Conservation (phyloP, 2,329 filamentous ascomycete species). For the Stemphylium beticola region DNA sequence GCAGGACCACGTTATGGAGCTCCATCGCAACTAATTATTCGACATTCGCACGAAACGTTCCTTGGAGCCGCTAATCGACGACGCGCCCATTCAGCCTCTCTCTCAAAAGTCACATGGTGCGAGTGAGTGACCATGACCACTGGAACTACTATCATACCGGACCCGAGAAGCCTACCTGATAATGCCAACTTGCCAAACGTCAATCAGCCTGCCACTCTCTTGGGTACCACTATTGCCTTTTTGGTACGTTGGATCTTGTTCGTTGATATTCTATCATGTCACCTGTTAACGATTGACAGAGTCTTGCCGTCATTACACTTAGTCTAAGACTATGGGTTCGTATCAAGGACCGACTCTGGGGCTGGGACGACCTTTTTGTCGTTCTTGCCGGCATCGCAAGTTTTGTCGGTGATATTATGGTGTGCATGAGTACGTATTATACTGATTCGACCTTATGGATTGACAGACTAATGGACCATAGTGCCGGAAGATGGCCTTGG, state of each 20-base stretch:
- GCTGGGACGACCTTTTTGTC: slow-evolving; percentile 48
- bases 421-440: slow-evolving; percentile 39
- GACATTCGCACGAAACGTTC: background rate
- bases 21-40: slow-evolving; percentile 2
- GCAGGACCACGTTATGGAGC: slow-evolving; percentile 10
- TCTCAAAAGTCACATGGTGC: background rate
- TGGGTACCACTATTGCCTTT: slow-evolving; percentile 36
- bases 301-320: slow-evolving; percentile 33
- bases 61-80: background rate
- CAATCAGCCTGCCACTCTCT: slow-evolving; percentile 39
- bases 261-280: background rate
- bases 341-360: slow-evolving; percentile 34
- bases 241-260: slow-evolving; percentile 29
- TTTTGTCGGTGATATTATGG: slow-evolving; percentile 35
- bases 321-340: slow-evolving; percentile 41
- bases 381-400: slow-evolving; percentile 33
- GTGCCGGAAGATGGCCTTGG: slow-evolving; percentile 45
- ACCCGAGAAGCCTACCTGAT: slow-evolving; percentile 28
- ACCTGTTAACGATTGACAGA: slow-evolving; percentile 21
- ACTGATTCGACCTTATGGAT: background rate
- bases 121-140: slow-evolving; percentile 6
- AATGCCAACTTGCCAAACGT: slow-evolving; percentile 37
- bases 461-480: slow-evolving; percentile 17
- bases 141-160: background rate
- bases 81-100: background rate